phyloP scores from a whole-genome alignment of 1,284 basidiomycete genomes.

The Fomitiporia mediterranea region DNA sequence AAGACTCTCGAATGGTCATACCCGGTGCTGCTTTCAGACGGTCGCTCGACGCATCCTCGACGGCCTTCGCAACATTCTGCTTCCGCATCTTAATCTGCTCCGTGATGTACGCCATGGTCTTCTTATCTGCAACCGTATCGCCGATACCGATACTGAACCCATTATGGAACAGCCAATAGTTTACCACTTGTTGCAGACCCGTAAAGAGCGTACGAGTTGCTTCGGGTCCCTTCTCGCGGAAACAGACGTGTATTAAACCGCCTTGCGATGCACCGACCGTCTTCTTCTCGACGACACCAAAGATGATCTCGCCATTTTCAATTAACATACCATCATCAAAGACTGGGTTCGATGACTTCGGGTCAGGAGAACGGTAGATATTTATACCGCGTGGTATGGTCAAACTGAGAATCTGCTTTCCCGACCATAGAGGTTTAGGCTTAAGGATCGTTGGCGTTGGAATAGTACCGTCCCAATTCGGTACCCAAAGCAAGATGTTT shows the following conservation, averaged over 20 bases:
- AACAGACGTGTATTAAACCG: slow-evolving; percentile 95
- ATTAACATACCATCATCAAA: slow-evolving; percentile 95
- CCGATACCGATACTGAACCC: slow-evolving; percentile 99
- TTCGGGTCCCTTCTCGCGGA: slow-evolving; percentile 96
- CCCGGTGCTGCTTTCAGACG: slow-evolving; percentile 85
- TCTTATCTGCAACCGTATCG: slow-evolving; percentile 92
- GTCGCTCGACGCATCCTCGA: slow-evolving; percentile 79
- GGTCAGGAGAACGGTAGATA: slow-evolving; percentile 77
- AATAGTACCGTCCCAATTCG: slow-evolving; percentile 93
- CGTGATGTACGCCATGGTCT: slow-evolving; percentile 86
- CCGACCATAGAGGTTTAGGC: slow-evolving; percentile 97
- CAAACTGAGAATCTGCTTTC: slow-evolving; percentile 94
- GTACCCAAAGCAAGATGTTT: slow-evolving; percentile 96
- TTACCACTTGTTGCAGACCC: slow-evolving; percentile 92
- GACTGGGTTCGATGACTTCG: slow-evolving; percentile 75
- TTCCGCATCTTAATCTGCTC: slow-evolving; percentile 83
- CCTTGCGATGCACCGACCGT: slow-evolving; percentile 94
- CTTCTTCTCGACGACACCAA: slow-evolving; percentile 96
- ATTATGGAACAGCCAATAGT: slow-evolving; percentile 98
- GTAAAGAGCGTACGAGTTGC: slow-evolving; percentile 91
- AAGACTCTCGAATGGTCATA: slow-evolving; percentile 99
- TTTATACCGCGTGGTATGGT: slow-evolving; percentile 96
- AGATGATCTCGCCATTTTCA: slow-evolving; percentile 96
- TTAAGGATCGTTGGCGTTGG: slow-evolving; percentile 95
- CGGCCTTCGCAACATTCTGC: slow-evolving; percentile 64